Evolutionary conservation across 1,139 yeast genomes (phyloP), one percentile per base, ranked within the genome.

Genomic region (Debaryomyces sp.): DNA sequence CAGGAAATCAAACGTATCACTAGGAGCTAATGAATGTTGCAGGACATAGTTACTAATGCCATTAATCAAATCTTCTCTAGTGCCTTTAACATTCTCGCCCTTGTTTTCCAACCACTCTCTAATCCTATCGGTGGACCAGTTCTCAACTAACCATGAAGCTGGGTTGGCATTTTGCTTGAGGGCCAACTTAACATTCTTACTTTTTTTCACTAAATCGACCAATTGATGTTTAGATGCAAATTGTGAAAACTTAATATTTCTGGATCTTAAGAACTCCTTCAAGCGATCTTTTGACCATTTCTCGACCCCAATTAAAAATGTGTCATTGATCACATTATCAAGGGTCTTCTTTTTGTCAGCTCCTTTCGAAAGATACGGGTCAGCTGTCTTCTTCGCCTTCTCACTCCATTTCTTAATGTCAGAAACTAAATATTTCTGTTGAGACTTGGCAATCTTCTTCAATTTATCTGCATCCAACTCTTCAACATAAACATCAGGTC

Each of bases 211-310:
- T 39, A 78, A 64, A 30, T 77, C 71, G 41, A 78, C 63, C 55
- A 84, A 69, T 50, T 81, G 74, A 27, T 70, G 64, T 55, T 73
- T 75, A 34, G 81, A 72, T 17, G 81, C 68, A 47, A 75, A 68
- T 30, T 68, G 66, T 21, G 85, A 79, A 44, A 75, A 69, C 13
- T 70, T 60, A 29, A 82, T 67, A 24, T 78, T 80, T 53, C 89
- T 78, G 6, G 80, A 71, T 43, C 73, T 74, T 51, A 84, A 68
- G 60, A 78, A 84, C 29, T 76, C 71, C 58, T 70, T 74, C 52
- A 84, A 71, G 47, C 80, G 70, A 26, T 70, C 75, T 56, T 75
- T 75, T 24, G 79, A 67, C 83, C 83, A 78, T 24, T 62, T 62
- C 43, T 77, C 78, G 43, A 78, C 64, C 27, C 77, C 80, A 43